A percentile compares a stretch with the other conserved stretches of the same genome.
These are phyloP conservation scores for Apostasia ramifera DNA, from an alignment of 106 monocot genomes.

Conservation along the genomic window DNA sequence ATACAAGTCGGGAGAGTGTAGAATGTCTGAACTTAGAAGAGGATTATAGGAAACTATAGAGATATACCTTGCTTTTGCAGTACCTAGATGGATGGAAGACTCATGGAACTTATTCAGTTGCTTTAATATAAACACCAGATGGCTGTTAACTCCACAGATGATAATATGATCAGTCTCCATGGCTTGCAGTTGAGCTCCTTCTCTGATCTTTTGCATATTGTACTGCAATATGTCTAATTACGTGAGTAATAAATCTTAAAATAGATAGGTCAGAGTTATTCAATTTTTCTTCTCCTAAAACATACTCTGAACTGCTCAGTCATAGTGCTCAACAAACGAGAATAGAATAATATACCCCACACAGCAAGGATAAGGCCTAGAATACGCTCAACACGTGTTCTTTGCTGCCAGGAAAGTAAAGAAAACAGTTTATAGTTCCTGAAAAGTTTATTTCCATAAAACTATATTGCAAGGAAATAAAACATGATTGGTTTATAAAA, in stretches of 20 bases:
- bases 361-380: conserved; percentile 87
- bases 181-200: conserved; percentile 93
- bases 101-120: conserved; percentile 90
- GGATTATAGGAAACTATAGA: neutral
- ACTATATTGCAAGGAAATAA: too few species aligned
- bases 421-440: too few species aligned
- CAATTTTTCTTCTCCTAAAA: conserved; percentile 6
- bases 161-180: conserved; percentile 93
- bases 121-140: conserved; percentile 82
- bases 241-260: neutral
- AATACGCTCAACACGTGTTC: conserved; percentile 83
- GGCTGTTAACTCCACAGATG: conserved; percentile 95
- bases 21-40: too few species aligned
- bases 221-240: conserved; percentile 27
- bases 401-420: conserved; percentile 62
- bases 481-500: too few species aligned
- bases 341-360: conserved; percentile 95
- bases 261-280: neutral
- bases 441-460: too few species aligned
- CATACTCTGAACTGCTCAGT: conserved; percentile 96
- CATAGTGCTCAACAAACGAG: conserved; percentile 85
- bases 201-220: conserved; percentile 94
- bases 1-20: too few species aligned
- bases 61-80: conserved; percentile 80
- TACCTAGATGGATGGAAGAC: conserved; percentile 83